These are phyloP conservation scores for Ascochyta fabae DNA, from an alignment of 2,329 filamentous ascomycete genomes.

Conservation along the genomic window DNA sequence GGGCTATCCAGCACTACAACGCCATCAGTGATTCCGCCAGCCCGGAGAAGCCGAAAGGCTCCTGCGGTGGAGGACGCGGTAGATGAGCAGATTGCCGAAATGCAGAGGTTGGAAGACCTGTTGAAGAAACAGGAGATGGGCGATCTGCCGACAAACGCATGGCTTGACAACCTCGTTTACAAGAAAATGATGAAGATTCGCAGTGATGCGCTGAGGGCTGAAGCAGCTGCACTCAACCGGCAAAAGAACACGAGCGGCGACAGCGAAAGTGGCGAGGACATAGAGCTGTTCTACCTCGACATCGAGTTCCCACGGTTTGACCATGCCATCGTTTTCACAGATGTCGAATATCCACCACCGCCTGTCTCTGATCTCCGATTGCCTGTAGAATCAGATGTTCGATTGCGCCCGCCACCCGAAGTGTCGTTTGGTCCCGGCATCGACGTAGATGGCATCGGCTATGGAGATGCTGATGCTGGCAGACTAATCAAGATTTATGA, in stretches of 20 bases:
- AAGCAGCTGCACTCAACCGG: constrained; percentile 47
- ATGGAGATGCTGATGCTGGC: constrained; percentile 59
- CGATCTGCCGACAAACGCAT: constrained; percentile 89
- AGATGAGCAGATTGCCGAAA: constrained; percentile 78
- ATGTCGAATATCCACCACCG: constrained; percentile 88
- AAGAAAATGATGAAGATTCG: constrained; percentile 78
- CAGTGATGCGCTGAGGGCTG: constrained; percentile 48
- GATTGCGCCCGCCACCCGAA: constrained; percentile 81
- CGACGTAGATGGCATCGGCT: constrained; percentile 67
- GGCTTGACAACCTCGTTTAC: constrained; percentile 95
- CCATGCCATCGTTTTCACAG: constrained; percentile 92
- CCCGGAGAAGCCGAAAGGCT: constrained; percentile 58
- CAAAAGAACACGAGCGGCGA: constrained; percentile 25
- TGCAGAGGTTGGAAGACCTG: constrained; percentile 85
- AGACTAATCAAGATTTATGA: constrained; percentile 88
- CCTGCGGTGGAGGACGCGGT: constrained; percentile 55
- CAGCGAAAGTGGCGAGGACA: constrained; percentile 52
- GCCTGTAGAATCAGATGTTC: constrained; percentile 66
- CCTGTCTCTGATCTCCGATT: constrained; percentile 79
- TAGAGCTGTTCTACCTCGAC: constrained; percentile 79
- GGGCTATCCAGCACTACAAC: constrained; percentile 82
- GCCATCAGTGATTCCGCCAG: constrained; percentile 68
- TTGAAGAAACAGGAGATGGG: constrained; percentile 99
- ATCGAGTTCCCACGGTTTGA: constrained; percentile 94
- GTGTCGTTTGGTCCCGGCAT: constrained; percentile 92